Percentiles rank a stretch among this genome's conserved stretches.
Conservation (phyloP, 2,329 filamentous ascomycete species). For the Penicillium sp. region DNA sequence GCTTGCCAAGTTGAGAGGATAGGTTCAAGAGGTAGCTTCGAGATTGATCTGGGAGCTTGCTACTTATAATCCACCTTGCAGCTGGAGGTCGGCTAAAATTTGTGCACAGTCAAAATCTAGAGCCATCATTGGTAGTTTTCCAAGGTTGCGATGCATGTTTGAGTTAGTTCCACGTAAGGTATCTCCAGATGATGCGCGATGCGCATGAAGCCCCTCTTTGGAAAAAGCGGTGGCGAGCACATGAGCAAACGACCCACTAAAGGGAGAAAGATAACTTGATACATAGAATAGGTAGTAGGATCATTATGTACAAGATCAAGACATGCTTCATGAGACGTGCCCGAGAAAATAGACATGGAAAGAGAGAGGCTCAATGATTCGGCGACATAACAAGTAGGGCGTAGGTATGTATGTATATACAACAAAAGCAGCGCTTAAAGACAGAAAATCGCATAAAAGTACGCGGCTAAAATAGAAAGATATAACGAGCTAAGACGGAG, state of each 20-base stretch:
- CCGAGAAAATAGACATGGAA: neutral
- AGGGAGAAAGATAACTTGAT: neutral
- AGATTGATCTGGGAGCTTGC: neutral
- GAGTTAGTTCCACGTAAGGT: neutral
- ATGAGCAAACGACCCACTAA: neutral
- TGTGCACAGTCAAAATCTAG: neutral
- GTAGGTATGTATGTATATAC: neutral
- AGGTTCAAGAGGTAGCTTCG: neutral
- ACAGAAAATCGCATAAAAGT: neutral
- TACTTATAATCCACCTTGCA: neutral
- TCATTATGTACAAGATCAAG: neutral
- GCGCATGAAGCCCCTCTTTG: neutral
- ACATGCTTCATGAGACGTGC: neutral
- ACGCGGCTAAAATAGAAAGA: neutral
- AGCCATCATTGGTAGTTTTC: neutral
- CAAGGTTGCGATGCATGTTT: neutral
- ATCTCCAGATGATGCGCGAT: neutral
- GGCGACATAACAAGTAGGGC: neutral
- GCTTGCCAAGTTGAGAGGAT: neutral
- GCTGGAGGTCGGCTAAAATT: neutral
- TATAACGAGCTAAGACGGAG: slow-evolving; percentile 2
- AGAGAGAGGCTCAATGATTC: neutral
- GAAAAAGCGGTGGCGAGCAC: neutral
- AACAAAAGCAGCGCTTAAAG: neutral
- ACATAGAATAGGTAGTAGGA: neutral